Evolutionary conservation across 1,139 yeast species (phyloP).

Genomic region (Pichia sp.): DNA sequence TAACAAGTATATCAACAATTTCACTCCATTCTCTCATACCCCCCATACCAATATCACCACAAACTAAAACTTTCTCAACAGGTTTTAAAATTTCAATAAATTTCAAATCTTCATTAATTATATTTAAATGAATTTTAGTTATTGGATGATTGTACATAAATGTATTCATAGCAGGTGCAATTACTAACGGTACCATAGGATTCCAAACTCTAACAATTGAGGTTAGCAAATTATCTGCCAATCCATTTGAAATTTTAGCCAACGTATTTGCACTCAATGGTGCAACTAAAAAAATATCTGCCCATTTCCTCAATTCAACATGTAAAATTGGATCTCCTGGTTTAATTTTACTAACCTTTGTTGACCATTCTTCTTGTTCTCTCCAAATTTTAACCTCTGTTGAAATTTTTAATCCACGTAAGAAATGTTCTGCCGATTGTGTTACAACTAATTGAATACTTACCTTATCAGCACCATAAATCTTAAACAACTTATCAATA

Average conservation of each 20-base stretch:
- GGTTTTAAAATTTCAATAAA: constrained; percentile 83
- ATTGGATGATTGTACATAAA: constrained; percentile 93
- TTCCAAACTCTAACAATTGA: constrained; percentile 90
- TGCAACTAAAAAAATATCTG: constrained; percentile 83
- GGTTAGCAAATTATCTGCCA: constrained; percentile 82
- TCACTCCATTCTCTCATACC: constrained; percentile 98
- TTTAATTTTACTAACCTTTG: constrained; percentile 34
- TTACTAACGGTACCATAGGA: constrained; percentile 74
- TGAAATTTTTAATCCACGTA: constrained; percentile 71
- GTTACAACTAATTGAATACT: constrained; percentile 85
- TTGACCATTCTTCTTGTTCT: constrained; percentile 88
- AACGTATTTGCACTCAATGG: constrained; percentile 92
- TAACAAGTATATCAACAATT: constrained; percentile 71
- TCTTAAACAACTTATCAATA: constrained; percentile 72
- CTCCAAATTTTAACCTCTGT: constrained; percentile 86
- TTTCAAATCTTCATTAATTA: constrained; percentile 55
- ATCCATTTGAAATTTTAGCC: constrained; percentile 85
- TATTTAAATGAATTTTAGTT: constrained; percentile 71
- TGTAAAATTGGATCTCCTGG: constrained; percentile 66
- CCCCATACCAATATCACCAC: constrained; percentile 97
- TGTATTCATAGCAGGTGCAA: constrained; percentile 98
- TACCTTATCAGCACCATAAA: constrained; percentile 63
- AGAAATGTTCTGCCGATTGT: constrained; percentile 73
- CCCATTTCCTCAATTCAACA: constrained; percentile 90
- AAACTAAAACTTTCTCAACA: constrained; percentile 84